phyloP scores from a whole-genome alignment of 805 yeast species.

The Yamadazyma phyllophila region DNA sequence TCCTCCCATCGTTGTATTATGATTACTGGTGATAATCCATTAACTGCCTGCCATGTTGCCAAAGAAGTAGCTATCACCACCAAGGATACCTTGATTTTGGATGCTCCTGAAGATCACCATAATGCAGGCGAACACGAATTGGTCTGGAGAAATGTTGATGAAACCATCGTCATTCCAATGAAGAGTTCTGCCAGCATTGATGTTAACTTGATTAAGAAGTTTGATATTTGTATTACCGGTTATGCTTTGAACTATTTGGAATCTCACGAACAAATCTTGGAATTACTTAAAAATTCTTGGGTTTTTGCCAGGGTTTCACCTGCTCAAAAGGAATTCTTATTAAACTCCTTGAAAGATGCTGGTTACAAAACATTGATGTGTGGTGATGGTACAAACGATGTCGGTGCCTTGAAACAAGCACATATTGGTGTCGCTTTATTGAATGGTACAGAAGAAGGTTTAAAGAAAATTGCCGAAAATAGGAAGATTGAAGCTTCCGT shows the following conservation, averaged over 20 bases:
- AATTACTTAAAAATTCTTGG: slow-evolving; percentile 87
- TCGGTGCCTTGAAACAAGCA: slow-evolving; percentile 98
- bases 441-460: slow-evolving; percentile 93
- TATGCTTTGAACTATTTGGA: slow-evolving; percentile 71
- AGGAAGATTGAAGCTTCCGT: slow-evolving; percentile 62
- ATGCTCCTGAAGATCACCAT: slow-evolving; percentile 73
- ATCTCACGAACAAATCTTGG: slow-evolving; percentile 66
- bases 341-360: slow-evolving; percentile 76
- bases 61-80: slow-evolving; percentile 86
- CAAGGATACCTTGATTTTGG: slow-evolving; percentile 81
- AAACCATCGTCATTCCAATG: slow-evolving; percentile 66
- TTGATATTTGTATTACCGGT: slow-evolving; percentile 92
- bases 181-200: slow-evolving; percentile 58
- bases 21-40: slow-evolving; percentile 99
- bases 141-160: slow-evolving; percentile 84
- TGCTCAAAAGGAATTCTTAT: slow-evolving; percentile 86
- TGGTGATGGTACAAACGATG: slow-evolving; percentile 99
- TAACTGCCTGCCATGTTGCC: slow-evolving; percentile 98
- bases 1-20: slow-evolving; percentile 93
- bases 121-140: slow-evolving; percentile 51
- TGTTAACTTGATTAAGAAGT: slow-evolving; percentile 52
- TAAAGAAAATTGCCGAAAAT: slow-evolving; percentile 84
- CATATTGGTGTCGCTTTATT: slow-evolving; percentile 97
- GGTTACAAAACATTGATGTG: slow-evolving; percentile 97
- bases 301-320: slow-evolving; percentile 98